Percentiles rank a stretch among this genome's conserved stretches.
Conservation (phyloP, 306 rosid genomes). For the Chamaecrista fasciculata region DNA sequence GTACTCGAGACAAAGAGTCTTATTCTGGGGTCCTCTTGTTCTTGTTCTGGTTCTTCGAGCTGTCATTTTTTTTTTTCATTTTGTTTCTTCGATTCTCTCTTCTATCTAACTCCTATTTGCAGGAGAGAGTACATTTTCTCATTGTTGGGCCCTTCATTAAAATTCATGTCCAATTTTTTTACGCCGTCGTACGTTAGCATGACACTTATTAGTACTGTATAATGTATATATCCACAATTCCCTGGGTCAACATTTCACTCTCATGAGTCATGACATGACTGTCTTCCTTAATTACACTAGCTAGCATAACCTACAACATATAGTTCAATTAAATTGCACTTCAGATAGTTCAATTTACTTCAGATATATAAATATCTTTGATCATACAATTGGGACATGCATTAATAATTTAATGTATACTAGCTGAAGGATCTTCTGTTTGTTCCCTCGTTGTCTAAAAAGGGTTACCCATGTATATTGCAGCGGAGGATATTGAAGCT, state of each 20-base stretch:
- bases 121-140: slow-evolving; percentile 7
- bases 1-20: too few species aligned
- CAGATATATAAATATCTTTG: not conserved
- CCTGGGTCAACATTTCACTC: not conserved
- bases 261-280: too few species aligned
- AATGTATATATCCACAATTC: too few species aligned
- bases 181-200: not conserved
- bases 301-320: not conserved
- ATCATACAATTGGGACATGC: not conserved
- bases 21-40: not conserved
- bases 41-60: not conserved
- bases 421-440: not conserved
- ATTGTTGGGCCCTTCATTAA: slow-evolving; percentile 25
- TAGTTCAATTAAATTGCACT: not conserved
- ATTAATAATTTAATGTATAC: too few species aligned
- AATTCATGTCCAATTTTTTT: slow-evolving; percentile 9
- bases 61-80: too few species aligned
- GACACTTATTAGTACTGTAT: too few species aligned
- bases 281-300: not conserved
- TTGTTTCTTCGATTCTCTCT: not conserved
- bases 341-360: too few species aligned
- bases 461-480: slow-evolving; percentile 29
- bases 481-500: slow-evolving; percentile 96
- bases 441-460: slow-evolving; percentile 16
- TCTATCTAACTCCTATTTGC: slow-evolving; percentile 2